Conservation (phyloP, 345 rosid genomes). For the Limnanthes douglasii region DNA sequence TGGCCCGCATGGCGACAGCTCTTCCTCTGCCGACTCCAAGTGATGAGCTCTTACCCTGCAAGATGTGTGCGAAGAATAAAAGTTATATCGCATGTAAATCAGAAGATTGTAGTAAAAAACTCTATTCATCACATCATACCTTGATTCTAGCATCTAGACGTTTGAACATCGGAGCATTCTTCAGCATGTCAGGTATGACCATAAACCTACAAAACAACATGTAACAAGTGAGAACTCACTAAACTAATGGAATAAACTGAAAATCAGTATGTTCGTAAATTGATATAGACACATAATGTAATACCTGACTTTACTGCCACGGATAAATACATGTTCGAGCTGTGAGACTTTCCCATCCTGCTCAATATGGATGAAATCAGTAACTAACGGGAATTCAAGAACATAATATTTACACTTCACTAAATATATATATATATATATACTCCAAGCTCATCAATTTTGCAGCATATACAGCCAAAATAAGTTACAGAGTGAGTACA, state of each 20-base stretch:
- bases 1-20: conserved; percentile 81
- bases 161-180: conserved; percentile 98
- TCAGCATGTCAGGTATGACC: conserved; percentile 99
- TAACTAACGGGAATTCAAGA: too few relatives aligned
- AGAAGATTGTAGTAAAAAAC: neutral
- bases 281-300: too few relatives aligned
- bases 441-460: too few relatives aligned
- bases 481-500: too few relatives aligned
- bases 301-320: conserved; percentile 99
- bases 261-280: too few relatives aligned
- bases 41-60: conserved; percentile 83
- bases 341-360: conserved; percentile 97
- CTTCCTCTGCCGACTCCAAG: conserved; percentile 91
- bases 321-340: conserved; percentile 94
- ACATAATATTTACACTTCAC: too few relatives aligned
- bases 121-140: conserved; percentile 17
- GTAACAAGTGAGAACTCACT: too few relatives aligned
- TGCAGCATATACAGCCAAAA: too few relatives aligned
- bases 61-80: conserved; percentile 7
- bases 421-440: too few relatives aligned
- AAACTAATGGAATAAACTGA: too few relatives aligned
- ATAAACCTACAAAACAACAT: too few relatives aligned
- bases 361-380: too few relatives aligned
- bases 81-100: neutral
- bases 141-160: conserved; percentile 79